Conservation (phyloP, 768 basidiomycete genomes). For the Asterophora lycoperdoides region DNA sequence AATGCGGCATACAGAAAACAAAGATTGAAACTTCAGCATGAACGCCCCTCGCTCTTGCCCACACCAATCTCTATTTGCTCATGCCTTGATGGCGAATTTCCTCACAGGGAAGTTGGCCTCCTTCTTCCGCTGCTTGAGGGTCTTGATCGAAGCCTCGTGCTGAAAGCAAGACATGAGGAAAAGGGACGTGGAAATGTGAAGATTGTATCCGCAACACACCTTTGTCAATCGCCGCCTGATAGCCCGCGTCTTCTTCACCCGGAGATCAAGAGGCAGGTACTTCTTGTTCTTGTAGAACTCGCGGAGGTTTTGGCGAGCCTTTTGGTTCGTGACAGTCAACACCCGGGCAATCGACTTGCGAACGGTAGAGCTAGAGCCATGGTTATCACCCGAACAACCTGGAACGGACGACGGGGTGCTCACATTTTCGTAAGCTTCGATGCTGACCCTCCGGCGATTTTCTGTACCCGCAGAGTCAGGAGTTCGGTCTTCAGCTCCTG, state of each 20-base stretch:
- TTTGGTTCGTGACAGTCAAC: conserved; percentile 97
- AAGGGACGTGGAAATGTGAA: background rate
- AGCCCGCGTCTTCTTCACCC: conserved; percentile 96
- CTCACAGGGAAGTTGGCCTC: conserved; percentile 88
- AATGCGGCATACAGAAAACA: conserved; percentile 23
- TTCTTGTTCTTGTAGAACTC: conserved; percentile 99
- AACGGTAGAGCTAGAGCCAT: conserved; percentile 68
- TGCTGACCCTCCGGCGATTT: conserved; percentile 93
- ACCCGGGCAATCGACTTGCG: conserved; percentile 99
- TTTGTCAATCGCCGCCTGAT: conserved; percentile 93
- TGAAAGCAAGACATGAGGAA: conserved; percentile 24
- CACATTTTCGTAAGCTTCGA: conserved; percentile 98
- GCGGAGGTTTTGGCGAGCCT: conserved; percentile 92
- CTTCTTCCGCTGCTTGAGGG: conserved; percentile 92
- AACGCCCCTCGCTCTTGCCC: no score
- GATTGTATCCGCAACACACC: conserved; percentile 35
- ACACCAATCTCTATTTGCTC: conserved; percentile 24
- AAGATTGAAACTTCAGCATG: conserved; percentile 17
- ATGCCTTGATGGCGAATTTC: conserved; percentile 96
- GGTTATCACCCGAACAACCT: background rate
- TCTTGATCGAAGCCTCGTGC: conserved; percentile 84
- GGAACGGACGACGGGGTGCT: conserved; percentile 28
- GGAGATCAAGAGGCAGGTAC: conserved; percentile 94
- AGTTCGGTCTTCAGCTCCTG: conserved; percentile 95
- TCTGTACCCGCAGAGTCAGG: conserved; percentile 90